Evolutionary conservation across 768 basidiomycete species (phyloP).

Genomic region (Lactarius evosmus): DNA sequence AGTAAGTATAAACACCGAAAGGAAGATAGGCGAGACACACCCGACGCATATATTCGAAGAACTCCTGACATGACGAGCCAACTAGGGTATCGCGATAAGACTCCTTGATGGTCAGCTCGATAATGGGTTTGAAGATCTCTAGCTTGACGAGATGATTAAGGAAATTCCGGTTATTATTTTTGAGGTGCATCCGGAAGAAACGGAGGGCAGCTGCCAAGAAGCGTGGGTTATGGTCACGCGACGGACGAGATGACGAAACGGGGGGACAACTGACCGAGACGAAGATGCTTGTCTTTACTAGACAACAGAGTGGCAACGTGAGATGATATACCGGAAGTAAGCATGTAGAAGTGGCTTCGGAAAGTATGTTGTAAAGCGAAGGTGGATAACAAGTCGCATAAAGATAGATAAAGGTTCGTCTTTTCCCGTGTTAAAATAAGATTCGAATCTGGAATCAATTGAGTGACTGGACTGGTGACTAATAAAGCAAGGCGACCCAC

Average conservation of each 20-base stretch:
- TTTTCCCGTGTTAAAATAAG: conserved; percentile 65
- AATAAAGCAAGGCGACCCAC: conserved; percentile 25
- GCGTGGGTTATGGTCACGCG: conserved; percentile 6
- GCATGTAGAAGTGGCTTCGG: conserved; percentile 86
- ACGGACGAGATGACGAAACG: conserved; percentile 26
- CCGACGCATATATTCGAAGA: conserved; percentile 87
- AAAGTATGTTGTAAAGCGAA: conserved; percentile 88
- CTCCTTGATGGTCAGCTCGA: conserved; percentile 81
- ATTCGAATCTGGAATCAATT: conserved; percentile 43
- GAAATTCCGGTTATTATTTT: conserved; percentile 75
- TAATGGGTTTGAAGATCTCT: conserved; percentile 77
- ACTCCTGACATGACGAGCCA: conserved; percentile 93
- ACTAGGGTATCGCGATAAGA: conserved; percentile 87
- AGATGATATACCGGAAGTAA: conserved; percentile 72
- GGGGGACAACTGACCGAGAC: conserved; percentile 65
- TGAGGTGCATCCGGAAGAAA: conserved; percentile 83
- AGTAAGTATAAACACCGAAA: conserved; percentile 17
- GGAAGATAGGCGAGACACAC: conserved; percentile 43
- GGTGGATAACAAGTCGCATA: conserved; percentile 88
- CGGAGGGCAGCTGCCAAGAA: conserved; percentile 73
- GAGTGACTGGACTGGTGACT: background rate
- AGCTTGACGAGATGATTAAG: conserved; percentile 76
- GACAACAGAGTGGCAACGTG: conserved; percentile 76
- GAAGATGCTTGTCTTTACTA: conserved; percentile 86
- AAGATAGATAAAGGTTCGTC: conserved; percentile 80